Percentiles rank a stretch among this genome's conserved stretches.
Evolutionary conservation across 2,329 filamentous ascomycete species (phyloP).

Genomic region (Fusarium ambrosium): DNA sequence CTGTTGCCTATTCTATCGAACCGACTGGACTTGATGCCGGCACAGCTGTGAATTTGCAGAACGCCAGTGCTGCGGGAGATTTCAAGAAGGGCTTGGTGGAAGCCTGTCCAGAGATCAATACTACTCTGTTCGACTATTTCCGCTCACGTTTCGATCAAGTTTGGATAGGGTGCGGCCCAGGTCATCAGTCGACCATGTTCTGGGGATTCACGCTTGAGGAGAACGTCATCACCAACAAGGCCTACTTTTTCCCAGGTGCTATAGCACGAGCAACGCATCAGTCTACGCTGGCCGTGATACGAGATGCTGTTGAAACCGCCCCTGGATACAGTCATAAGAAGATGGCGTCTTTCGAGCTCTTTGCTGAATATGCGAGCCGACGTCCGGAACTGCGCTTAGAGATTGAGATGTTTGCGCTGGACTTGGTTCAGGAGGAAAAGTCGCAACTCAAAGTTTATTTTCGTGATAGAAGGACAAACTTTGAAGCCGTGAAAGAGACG

Average conservation of each 20-base stretch:
- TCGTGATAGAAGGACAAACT: conserved; percentile 47
- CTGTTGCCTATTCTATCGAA: conserved; percentile 51
- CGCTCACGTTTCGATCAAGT: background rate
- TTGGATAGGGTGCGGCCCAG: background rate
- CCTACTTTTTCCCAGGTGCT: conserved; percentile 29
- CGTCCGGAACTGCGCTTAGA: background rate
- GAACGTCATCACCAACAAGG: background rate
- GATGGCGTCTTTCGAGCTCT: background rate
- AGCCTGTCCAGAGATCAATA: background rate
- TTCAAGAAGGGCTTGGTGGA: background rate
- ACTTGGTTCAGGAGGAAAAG: conserved; percentile 44
- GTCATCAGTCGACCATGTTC: conserved; percentile 19
- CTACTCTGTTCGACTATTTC: conserved; percentile 9
- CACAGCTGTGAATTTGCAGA: conserved; percentile 43
- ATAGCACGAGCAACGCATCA: background rate
- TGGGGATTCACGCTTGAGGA: conserved; percentile 19
- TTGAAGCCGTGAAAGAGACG: conserved; percentile 45
- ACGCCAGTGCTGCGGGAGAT: conserved; percentile 22
- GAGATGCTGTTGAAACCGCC: conserved; percentile 35
- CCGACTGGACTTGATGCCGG: conserved; percentile 49
- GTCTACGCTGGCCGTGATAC: conserved; percentile 8
- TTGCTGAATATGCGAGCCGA: background rate
- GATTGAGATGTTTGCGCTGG: conserved; percentile 51
- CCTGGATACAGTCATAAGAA: background rate
- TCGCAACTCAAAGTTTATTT: conserved; percentile 56